Evolutionary conservation across 164 flowering plant genomes (phyloP), one percentile per base, ranked within the genome.

Genomic region (Nymphaea colorata): DNA sequence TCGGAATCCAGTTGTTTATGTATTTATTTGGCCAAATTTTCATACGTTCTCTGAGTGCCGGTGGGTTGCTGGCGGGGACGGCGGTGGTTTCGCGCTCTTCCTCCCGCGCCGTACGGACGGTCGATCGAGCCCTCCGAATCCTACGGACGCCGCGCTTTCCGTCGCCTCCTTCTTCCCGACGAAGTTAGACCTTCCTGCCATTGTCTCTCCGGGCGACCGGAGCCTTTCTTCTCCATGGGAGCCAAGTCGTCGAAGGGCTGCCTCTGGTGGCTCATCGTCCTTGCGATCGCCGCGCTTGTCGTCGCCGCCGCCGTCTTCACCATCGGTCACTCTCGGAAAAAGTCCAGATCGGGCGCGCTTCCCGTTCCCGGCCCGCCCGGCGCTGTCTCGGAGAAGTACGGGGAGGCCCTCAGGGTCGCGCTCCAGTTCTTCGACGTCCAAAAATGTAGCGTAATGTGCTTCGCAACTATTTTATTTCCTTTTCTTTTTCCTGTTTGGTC

Each of bases 331-430:
- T 73, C 77, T 75, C 85, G 71, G 66, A 11, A 68, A 14, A 65
- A 65, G 10, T 75, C 76, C 68, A 51, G 72, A 25, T 70, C 18
- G 41, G 68, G 59, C 47, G 69, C 84, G 3, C 80, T 77, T 16
- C 96, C 96, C 3, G 90, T 86, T 41, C 96, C 98, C 0, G 97
- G 93, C 0, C 90, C 96, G 61, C 96, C 99, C 0, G 98, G 98
- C 51, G 90, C 90, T 66, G 68, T 83, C 60, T 68, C 51, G 2
- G 63, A 75, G 77, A 84, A 86, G 66, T 94, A 91, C 64, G 66
- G 82, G 4, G 87, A 87, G 45, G 96, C 99, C 47, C 85, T 95
- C 61, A 77, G 79, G 15, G 5, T 79, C 42, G 88, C 94, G 5
- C 61, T 85, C 82, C 91, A 90, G 72, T 95, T 95, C 79, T 87